Base-by-base conservation (phyloP, 164 flowering plant genomes). In the Magnolia sinica region DNA sequence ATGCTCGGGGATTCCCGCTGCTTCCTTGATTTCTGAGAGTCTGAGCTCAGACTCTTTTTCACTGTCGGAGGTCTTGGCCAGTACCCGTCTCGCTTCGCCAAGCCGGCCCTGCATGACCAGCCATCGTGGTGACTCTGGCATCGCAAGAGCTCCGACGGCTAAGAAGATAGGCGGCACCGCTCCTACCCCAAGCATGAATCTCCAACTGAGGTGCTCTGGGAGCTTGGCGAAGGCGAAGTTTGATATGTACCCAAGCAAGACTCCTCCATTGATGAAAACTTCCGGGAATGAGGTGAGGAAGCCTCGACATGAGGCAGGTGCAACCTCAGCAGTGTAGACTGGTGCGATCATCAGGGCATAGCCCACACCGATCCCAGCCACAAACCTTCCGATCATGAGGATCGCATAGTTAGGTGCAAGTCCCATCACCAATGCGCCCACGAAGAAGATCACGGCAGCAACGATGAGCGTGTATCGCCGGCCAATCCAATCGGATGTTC, bases 111-210 rank as follows among this genome's bases (percentile, higher is more conserved):
- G 91, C 89, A 92, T 78, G 52, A 90, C 87, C 2, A 92, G 91
- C 95, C 94, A 90, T 37, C 94, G 88, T 0, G 97, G 97, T 1
- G 95, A 91, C 85, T 92, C 97, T 6, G 97, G 95, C 94, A 90
- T 91, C 49, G 66, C 70, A 1, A 91, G 76, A 7, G 88, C 90
- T 0, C 79, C 86, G 9, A 86, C 1, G 8, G 80, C 91, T 0
- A 92, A 58, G 4, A 89, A 45, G 2, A 88, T 82, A 0, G 94
- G 81, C 1, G 95, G 95, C n/a, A 92, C 1, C 0, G 90, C 91
- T 0, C 97, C 97, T 0, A 87, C 49, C 4, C 95, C 97, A 5
- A 92, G 87, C 97, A 92, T 92, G 72, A 90, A 10, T 31, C 97
- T 83, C 97, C 97, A 92, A 2, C 87, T 78, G n/a, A 90, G 63